phyloP scores from a whole-genome alignment of 192 early-diverging fungal genomes.

The Cladochytrium replicatum region DNA sequence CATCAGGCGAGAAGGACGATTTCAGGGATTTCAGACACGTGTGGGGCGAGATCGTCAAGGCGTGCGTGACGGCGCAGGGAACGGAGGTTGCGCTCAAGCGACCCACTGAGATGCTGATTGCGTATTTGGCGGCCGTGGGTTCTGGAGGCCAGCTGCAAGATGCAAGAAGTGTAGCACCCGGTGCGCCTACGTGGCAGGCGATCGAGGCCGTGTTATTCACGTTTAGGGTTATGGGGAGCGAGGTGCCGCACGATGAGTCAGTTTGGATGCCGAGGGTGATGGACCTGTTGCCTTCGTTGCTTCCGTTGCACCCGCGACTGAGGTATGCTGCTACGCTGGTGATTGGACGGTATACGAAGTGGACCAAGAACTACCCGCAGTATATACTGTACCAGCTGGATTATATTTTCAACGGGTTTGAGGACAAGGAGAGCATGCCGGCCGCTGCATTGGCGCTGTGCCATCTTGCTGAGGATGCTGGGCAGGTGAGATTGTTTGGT shows the following conservation, averaged over 20 bases:
- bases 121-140: slow-evolving; percentile 21
- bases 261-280: slow-evolving; percentile 83
- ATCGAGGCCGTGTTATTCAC: slow-evolving; percentile 94
- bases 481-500: slow-evolving; percentile 46
- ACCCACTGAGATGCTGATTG: slow-evolving; percentile 46
- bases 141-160: slow-evolving; percentile 19
- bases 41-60: slow-evolving; percentile 95
- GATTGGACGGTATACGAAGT: slow-evolving; percentile 89
- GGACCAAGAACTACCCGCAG: slow-evolving; percentile 81
- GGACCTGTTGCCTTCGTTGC: slow-evolving; percentile 70
- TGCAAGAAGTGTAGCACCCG: no score
- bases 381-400: slow-evolving; percentile 86
- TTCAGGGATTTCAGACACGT: slow-evolving; percentile 94
- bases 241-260: slow-evolving; percentile 59
- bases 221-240: slow-evolving; percentile 84
- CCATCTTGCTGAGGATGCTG: slow-evolving; percentile 84
- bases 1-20: slow-evolving; percentile 85
- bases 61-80: slow-evolving; percentile 79
- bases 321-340: slow-evolving; percentile 93
- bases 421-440: slow-evolving; percentile 68
- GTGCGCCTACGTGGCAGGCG: slow-evolving; percentile 74
- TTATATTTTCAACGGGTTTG: slow-evolving; percentile 85
- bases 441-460: slow-evolving; percentile 83
- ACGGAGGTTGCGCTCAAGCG: slow-evolving; percentile 59
- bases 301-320: slow-evolving; percentile 89